These are phyloP conservation scores for Malassezia furfur DNA, from an alignment of 1,284 basidiomycete species.

Conservation along the genomic window DNA sequence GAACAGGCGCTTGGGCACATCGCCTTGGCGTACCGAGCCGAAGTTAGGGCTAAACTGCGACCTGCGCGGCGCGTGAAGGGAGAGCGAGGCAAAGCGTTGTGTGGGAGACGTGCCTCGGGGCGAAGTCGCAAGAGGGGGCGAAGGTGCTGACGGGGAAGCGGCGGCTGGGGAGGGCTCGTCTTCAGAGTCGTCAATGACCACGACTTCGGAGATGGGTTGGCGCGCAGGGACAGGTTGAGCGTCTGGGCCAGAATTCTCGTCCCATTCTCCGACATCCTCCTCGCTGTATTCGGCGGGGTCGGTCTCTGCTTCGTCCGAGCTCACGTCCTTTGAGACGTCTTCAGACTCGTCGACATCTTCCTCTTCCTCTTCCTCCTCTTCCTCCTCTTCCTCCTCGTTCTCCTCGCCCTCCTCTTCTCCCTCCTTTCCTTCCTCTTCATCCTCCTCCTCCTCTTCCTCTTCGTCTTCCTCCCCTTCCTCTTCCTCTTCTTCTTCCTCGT, in stretches of 20 bases:
- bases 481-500: not conserved
- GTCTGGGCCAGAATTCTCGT: not conserved
- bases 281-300: not conserved
- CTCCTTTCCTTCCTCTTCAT: not conserved
- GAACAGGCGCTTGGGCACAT: not conserved
- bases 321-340: not conserved
- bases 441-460: not conserved
- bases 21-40: not conserved
- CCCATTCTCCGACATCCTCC: not conserved
- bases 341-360: not conserved
- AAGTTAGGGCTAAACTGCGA: constrained; percentile 5
- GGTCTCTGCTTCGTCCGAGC: not conserved
- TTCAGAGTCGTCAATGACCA: constrained; percentile 3
- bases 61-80: not conserved
- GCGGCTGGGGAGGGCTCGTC: not conserved
- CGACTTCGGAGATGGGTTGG: not conserved
- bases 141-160: not conserved
- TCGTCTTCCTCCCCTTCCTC: not conserved
- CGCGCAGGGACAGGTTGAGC: not conserved
- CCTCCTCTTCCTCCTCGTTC: not conserved
- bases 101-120: too few relatives aligned
- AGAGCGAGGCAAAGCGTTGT: not conserved
- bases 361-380: not conserved
- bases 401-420: not conserved
- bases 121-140: not conserved